Base-by-base conservation (phyloP, 73 alveolate species). In the Stentor roeselii region DNA sequence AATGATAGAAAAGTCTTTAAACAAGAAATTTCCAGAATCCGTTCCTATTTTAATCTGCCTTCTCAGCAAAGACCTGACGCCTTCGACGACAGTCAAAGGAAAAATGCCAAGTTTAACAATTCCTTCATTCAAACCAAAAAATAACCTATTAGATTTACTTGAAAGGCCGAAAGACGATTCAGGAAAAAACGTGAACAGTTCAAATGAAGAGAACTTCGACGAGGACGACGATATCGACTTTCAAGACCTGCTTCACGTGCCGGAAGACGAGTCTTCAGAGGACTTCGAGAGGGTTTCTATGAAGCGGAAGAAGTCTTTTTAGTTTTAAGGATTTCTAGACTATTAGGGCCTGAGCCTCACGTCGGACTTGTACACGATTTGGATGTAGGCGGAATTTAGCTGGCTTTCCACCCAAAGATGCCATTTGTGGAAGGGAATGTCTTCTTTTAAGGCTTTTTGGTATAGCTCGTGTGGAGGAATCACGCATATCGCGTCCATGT, bases 341-440 rank as follows among this genome's bases (percentile, higher is more conserved):
- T n/a, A 50, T 50, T 50, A 50, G 30, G 67, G 67, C 67, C 21
- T 50, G 21, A 50, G 21, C 21, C 21, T 50, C 67, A 50, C 67
- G 2, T 67, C 80, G 11, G 80, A 27, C n/a, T 67, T 67, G 80
- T 67, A 67, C 41, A 67, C n/a, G 34, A 32, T 14, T 32, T 67
- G 80, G 21, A 67, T 67, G 34, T 67, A 67, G 50, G 80, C 80
- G 34, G 80, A 67, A 32, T 67, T 67, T 27, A 67, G 80, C 41
- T 67, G 41, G 37, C 80, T 67, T 32, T 67, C 80, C 0, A 67
- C 80, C 80, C 80, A 67, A 0, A 67, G 27, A 2, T 67, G 80
- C 80, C 80, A 67, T 40, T 67, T 67, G 34, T 67, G 80, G 80
- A 67, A 67, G 27, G 80, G 80, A 67, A 67, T 67, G 2, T 67